These are phyloP conservation scores for Ochetophila trinervis DNA, from an alignment of 306 rosid genomes.

Conservation along the genomic window DNA sequence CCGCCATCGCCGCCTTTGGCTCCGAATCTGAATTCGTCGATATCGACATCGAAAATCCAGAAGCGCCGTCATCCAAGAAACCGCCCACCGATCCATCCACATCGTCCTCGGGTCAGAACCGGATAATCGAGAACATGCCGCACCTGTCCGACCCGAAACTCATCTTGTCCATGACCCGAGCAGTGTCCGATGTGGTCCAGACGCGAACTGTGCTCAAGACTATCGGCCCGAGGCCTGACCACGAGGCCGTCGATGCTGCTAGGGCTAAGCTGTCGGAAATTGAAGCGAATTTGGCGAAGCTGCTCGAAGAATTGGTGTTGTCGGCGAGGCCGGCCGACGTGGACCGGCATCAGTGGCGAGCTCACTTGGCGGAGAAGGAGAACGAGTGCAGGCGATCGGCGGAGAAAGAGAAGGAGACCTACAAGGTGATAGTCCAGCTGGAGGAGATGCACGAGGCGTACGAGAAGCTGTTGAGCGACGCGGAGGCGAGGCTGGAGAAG, in stretches of 20 bases:
- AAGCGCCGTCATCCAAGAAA: constrained; percentile 12
- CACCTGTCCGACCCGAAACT: constrained; percentile 58
- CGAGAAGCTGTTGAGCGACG: constrained; percentile 69
- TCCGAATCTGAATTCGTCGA: constrained; percentile 22
- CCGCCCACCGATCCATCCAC: constrained; percentile 37
- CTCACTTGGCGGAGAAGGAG: constrained; percentile 48
- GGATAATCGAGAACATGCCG: constrained; percentile 54
- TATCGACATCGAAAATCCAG: constrained; percentile 44
- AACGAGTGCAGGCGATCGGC: constrained; percentile 37
- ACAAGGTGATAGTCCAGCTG: constrained; percentile 52
- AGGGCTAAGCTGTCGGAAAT: constrained; percentile 47
- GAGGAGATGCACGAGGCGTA: constrained; percentile 81
- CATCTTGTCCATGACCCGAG: constrained; percentile 67
- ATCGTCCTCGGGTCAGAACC: constrained; percentile 13
- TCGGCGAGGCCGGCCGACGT: constrained; percentile 66
- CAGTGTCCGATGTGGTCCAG: constrained; percentile 75
- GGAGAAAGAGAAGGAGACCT: constrained; percentile 54
- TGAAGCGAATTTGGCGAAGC: constrained; percentile 51
- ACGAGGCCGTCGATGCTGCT: constrained; percentile 68
- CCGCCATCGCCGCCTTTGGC: not conserved
- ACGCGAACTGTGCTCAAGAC: constrained; percentile 65
- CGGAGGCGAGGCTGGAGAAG: constrained; percentile 66
- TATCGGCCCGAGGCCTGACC: constrained; percentile 78
- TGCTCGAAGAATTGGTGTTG: constrained; percentile 58
- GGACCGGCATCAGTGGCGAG: constrained; percentile 50